phyloP scores from a whole-genome alignment of 1,284 basidiomycete species.

The Puccinia novopanici region DNA sequence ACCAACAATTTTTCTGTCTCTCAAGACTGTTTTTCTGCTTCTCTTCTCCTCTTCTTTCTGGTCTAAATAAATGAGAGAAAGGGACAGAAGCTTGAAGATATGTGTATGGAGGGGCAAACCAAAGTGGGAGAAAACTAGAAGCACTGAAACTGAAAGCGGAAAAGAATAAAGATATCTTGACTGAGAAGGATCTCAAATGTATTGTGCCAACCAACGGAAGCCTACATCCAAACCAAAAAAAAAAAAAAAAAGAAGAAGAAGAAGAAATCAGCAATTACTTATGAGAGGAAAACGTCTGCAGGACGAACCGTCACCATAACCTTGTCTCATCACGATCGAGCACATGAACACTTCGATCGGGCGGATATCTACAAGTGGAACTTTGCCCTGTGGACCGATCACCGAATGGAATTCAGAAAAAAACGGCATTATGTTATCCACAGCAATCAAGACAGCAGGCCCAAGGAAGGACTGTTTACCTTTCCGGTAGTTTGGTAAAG shows the following conservation, averaged over 20 bases:
- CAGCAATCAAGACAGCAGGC: neutral
- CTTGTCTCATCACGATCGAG: constrained; percentile 97
- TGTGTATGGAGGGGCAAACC: neutral
- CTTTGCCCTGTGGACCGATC: constrained; percentile 73
- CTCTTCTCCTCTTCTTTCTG: no score
- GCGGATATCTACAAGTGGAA: constrained; percentile 91
- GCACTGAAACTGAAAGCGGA: neutral
- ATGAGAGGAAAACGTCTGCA: neutral
- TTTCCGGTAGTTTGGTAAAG: constrained; percentile 99
- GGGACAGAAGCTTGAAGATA: neutral
- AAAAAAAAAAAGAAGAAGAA: neutral
- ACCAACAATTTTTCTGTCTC: no score
- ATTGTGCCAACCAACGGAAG: constrained; percentile 98
- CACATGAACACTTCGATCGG: constrained; percentile 99
- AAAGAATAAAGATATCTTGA: neutral
- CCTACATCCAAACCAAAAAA: constrained; percentile 27
- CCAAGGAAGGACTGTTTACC: constrained; percentile 64
- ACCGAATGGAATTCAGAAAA: neutral
- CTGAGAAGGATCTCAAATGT: constrained; percentile 64
- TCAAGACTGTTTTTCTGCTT: neutral
- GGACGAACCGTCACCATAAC: constrained; percentile 83
- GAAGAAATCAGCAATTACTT: neutral
- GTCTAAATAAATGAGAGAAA: no score
- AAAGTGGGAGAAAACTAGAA: neutral
- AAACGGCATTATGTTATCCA: neutral